Base-by-base conservation (phyloP, 257 asterid genomes). In the Henckelia pumila region DNA sequence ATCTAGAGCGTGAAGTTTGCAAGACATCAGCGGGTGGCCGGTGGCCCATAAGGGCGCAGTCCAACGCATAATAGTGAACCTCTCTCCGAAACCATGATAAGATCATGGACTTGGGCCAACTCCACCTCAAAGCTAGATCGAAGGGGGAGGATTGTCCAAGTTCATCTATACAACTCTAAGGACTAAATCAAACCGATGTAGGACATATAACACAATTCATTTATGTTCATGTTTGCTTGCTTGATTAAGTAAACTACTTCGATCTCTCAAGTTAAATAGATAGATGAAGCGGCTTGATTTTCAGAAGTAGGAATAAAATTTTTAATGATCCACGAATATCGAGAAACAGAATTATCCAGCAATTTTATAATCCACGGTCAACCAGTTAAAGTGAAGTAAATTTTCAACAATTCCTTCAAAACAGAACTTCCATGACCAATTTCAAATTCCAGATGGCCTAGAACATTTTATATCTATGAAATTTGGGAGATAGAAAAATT, bases 361-460 rank as follows among this genome's bases (percentile, higher is more conserved):
- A 44, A 44, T 44, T 44, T 44, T 10, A 13, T 28, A 59, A 35
- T 52, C 56, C 20, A 23, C 19, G 56, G 56, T 70, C 56, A 52
- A 61, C 28, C 57, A 8, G 50, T 66, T 7, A 5, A 47, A n/a
- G n/a, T 14, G 30, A 49, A 11, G 56, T 16, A 21, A 28, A 72
- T 25, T 56, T 55, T 24, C 66, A 64, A 22, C 23, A 28, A 56
- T 56, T 11, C 53, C 53, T 44, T 44, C 7, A 11, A 44, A 47
- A 64, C 58, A 60, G 30, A 55, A 71, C n/a, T 40, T 52, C 24
- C n/a, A 50, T 33, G 23, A 29, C 35, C 21, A 16, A 52, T n/a
- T 66, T 44, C 56, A 25, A 60, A 64, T 28, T 63, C 64, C 71
- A 29, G 19, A 59, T 22, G 55, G 61, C 21, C 28, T 16, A 21